phyloP scores from a whole-genome alignment of 2,329 filamentous ascomycete genomes.

The Remersonia thermophila region DNA sequence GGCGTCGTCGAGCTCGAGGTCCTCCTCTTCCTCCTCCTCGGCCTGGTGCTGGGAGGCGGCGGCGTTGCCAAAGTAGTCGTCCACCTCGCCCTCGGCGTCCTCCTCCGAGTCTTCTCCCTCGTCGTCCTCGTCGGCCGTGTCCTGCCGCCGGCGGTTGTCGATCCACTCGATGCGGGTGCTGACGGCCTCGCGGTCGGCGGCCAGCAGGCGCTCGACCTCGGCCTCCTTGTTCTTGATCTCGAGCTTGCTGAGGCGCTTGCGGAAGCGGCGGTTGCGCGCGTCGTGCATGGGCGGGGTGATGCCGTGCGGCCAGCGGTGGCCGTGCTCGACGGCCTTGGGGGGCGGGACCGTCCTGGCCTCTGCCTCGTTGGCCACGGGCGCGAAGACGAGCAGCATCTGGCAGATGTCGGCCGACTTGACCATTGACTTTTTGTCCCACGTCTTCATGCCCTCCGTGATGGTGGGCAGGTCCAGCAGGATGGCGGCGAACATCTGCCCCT shows the following conservation, averaged over 20 bases:
- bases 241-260: constrained; percentile 68
- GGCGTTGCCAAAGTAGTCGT: constrained; percentile 24
- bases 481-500: constrained; percentile 61
- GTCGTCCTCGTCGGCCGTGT: constrained; percentile 35
- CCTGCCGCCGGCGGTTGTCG: constrained; percentile 33
- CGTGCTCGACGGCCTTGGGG: constrained; percentile 57
- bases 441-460: constrained; percentile 84
- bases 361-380: constrained; percentile 51
- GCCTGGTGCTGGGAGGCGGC: constrained; percentile 16
- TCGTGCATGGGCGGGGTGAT: constrained; percentile 81
- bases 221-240: constrained; percentile 78
- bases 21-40: constrained; percentile 21
- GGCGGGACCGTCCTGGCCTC: constrained; percentile 55
- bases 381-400: constrained; percentile 76
- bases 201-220: constrained; percentile 61
- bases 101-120: constrained; percentile 41
- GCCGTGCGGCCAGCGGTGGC: constrained; percentile 69
- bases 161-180: constrained; percentile 54
- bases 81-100: constrained; percentile 32
- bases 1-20: constrained; percentile 24
- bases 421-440: constrained; percentile 77
- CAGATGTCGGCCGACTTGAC: constrained; percentile 83
- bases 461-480: constrained; percentile 74
- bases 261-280: constrained; percentile 69
- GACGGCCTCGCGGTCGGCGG: constrained; percentile 50